Percentiles rank a stretch among this genome's conserved stretches.
Evolutionary conservation across 345 rosid genomes (phyloP).

Genomic region (Corymbia maculata): DNA sequence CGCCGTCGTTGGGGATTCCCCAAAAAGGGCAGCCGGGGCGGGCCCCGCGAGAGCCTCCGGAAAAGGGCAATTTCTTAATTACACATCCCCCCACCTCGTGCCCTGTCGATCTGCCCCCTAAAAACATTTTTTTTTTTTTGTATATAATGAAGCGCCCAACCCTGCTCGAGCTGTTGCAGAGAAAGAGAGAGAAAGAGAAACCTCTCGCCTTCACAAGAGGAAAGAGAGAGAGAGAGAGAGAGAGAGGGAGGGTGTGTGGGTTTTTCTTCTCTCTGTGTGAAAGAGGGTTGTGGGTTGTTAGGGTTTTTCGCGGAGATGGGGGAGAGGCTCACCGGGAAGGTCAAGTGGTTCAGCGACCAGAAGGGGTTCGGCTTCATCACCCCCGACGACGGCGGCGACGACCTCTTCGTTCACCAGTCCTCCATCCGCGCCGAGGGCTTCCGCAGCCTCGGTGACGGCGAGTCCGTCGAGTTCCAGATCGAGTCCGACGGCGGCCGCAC

Average conservation of each 20-base stretch:
- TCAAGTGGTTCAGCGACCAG: slow-evolving; percentile 60
- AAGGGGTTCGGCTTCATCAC: slow-evolving; percentile 94
- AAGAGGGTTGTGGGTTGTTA: neutral
- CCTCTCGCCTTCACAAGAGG: neutral
- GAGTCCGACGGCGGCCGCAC: slow-evolving; percentile 44
- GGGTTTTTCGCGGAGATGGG: slow-evolving; percentile 10
- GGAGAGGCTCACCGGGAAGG: slow-evolving; percentile 49
- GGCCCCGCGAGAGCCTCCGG: neutral
- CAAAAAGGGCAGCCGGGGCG: neutral
- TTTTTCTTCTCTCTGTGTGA: neutral
- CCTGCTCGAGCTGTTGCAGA: neutral
- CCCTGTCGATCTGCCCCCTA: neutral
- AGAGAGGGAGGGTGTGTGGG: neutral
- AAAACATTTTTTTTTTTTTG: neutral
- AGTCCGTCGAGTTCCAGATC: slow-evolving; percentile 49
- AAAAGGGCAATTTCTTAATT: neutral
- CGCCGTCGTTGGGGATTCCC: neutral
- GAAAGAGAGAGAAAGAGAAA: neutral
- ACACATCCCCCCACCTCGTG: neutral
- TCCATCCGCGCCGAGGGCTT: slow-evolving; percentile 73
- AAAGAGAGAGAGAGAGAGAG: neutral
- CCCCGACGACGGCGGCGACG: slow-evolving; percentile 80
- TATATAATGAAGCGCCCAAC: neutral
- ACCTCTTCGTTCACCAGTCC: slow-evolving; percentile 82
- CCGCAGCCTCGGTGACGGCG: slow-evolving; percentile 59